Evolutionary conservation across 257 asterid genomes (phyloP), one percentile per base, ranked within the genome.

Genomic region (Solanum piurae): DNA sequence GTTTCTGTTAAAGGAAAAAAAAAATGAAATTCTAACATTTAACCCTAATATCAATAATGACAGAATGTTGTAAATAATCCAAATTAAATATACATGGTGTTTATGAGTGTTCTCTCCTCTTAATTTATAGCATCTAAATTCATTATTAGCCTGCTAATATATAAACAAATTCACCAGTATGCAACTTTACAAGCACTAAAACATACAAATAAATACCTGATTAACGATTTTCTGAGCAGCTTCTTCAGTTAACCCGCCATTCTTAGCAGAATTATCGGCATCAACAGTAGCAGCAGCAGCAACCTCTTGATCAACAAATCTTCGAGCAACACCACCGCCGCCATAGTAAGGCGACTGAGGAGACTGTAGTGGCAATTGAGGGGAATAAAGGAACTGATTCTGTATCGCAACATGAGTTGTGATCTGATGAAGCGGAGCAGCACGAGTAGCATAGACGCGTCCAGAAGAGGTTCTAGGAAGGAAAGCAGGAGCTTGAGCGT

Each of bases 401-500:
- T 83, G 86, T 36, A 87, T 36, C 12, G 72, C 87, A 0, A 87
- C 73, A 14, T 44, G 86, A 18, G 42, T 18, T 31, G 82, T 37
- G 89, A 80, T 77, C 74, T 38, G 86, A 76, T 69, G 82, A 31
- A 86, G 79, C 2, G 79, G 14, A 72, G 79, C 25, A 33, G 79
- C 12, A 27, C 82, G 52, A 27, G 29, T 33, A 62, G 58, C 27
- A 85, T 71, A 90, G 21, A 87, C 37, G 21, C 89, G 68, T 27
- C 88, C 66, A 40, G 86, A 52, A 13, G 93, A 85, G 33, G 52
- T 60, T 33, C 98, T 91, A 14, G 98, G 98, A 20, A 94, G 93
- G 92, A 95, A 95, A 34, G 94, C 98, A 11, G 98, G 98, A 36
- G 98, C 98, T 89, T 90, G 86, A 29, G 98, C 98, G 93, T 92